Conservation (phyloP, 129 eudicot species). For the Heracleum sosnowskyi region DNA sequence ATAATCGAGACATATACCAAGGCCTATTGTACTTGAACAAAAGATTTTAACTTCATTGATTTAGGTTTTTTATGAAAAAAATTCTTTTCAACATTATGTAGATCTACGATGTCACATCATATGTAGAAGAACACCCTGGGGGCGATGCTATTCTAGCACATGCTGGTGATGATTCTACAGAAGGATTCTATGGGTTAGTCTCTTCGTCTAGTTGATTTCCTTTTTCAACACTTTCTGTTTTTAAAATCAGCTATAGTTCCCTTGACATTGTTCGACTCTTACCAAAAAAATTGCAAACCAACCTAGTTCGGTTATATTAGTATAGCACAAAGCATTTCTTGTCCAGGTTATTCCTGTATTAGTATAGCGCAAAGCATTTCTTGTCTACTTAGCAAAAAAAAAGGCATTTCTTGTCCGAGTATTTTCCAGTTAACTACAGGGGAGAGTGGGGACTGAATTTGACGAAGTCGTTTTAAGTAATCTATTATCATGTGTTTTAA, state of each 20-base stretch:
- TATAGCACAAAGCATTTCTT: neutral
- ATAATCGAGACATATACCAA: neutral
- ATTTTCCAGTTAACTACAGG: neutral
- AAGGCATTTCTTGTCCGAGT: no score
- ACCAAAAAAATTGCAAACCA: constrained; percentile 2
- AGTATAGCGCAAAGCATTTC: no score
- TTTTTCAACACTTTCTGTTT: neutral
- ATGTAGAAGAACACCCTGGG: constrained; percentile 97
- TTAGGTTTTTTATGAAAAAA: neutral
- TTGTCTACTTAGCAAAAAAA: no score
- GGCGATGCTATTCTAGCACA: constrained; percentile 92
- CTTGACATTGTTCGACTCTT: neutral
- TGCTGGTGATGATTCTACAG: constrained; percentile 94
- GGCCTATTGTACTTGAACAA: neutral
- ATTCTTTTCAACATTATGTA: constrained; percentile 9
- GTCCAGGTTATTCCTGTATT: no score
- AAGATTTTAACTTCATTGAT: neutral
- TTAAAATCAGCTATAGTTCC: neutral
- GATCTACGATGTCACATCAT: constrained; percentile 92
- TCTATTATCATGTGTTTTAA: no score
- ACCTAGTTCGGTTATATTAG: neutral
- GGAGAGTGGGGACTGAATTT: neutral
- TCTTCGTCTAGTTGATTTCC: constrained; percentile 9
- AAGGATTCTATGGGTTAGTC: constrained; percentile 81
- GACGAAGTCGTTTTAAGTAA: no score